Evolutionary conservation across 164 flowering plant genomes (phyloP), one percentile per base, ranked within the genome.

Genomic region (Chimonanthus praecox): DNA sequence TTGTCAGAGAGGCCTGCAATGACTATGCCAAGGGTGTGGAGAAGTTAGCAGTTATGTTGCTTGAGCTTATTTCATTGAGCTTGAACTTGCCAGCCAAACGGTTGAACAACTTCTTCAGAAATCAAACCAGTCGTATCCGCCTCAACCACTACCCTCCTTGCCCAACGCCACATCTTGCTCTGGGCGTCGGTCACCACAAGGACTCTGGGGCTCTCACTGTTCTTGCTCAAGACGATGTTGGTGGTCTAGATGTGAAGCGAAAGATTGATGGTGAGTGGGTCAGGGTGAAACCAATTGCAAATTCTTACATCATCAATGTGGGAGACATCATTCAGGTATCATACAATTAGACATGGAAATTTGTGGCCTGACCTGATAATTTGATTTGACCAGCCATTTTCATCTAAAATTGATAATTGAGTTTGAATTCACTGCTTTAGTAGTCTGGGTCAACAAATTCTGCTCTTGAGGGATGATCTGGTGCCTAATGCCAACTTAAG

Each of bases 71-170:
- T 8, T 73, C 84, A 20, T 46, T 79, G 33, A 33, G 33, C 33
- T 33, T 33, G 33, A 33, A 33, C 33, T 33, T 33, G 33, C 33
- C 33, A 33, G 72, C 33, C 0, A 65, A 80, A 4, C 67, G 82
- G 73, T 72, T 85, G 3, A 20, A 71, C 20, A 81, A 54, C 47
- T 85, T 50, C 72, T 85, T 85, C 73, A 61, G 79, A 62, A 79
- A 75, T 33, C 80, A 82, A 46, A 80, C 80, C 2, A 82, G 82
- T 60, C 72, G 76, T 61, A 45, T 80, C 5, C 66, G 86, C 43
- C 76, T 84, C 66, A 84, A 84, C 47, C 80, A 84, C 76, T 83
- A 84, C 47, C 86, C 86, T 4, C 80, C 85, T 5, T 86, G 88
- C 72, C 86, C 88, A 4, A n/a, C 58, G 16, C 87, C 84, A 1